phyloP scores from a whole-genome alignment of 2,329 filamentous ascomycete genomes.

The Penicillium sp. region DNA sequence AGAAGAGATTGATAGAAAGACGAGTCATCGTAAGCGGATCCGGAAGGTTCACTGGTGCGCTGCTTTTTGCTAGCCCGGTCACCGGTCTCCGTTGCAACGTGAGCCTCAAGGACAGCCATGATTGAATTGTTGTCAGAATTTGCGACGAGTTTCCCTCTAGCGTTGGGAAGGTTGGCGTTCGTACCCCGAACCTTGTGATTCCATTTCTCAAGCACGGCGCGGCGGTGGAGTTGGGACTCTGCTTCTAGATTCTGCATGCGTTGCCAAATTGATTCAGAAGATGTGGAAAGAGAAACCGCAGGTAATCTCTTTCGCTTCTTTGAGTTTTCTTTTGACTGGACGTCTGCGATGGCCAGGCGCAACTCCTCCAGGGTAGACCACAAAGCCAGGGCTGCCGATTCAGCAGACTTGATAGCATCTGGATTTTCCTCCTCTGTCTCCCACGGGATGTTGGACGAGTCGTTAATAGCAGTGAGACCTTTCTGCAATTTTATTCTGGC shows the following conservation, averaged over 20 bases:
- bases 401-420: constrained; percentile 67
- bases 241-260: constrained; percentile 65
- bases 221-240: constrained; percentile 57
- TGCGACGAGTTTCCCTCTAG: constrained; percentile 59
- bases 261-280: constrained; percentile 67
- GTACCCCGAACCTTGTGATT: constrained; percentile 67
- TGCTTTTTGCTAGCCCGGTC: constrained; percentile 31
- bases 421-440: constrained; percentile 23
- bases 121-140: constrained; percentile 51
- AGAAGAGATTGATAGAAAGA: constrained; percentile 92
- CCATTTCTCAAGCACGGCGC: constrained; percentile 82
- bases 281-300: constrained; percentile 48
- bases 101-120: constrained; percentile 41
- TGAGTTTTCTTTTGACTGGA: constrained; percentile 28
- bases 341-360: constrained; percentile 36
- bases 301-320: constrained; percentile 48
- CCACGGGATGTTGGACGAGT: constrained; percentile 51
- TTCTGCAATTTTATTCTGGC: constrained; percentile 91
- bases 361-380: constrained; percentile 65
- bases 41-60: constrained; percentile 19
- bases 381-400: constrained; percentile 78
- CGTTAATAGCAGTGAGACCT: constrained; percentile 76
- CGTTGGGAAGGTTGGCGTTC: constrained; percentile 50
- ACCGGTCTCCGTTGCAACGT: constrained; percentile 39
- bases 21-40: constrained; percentile 78